Conservation (phyloP, 176 grass and related monocot species). For the Carex littledalei region DNA sequence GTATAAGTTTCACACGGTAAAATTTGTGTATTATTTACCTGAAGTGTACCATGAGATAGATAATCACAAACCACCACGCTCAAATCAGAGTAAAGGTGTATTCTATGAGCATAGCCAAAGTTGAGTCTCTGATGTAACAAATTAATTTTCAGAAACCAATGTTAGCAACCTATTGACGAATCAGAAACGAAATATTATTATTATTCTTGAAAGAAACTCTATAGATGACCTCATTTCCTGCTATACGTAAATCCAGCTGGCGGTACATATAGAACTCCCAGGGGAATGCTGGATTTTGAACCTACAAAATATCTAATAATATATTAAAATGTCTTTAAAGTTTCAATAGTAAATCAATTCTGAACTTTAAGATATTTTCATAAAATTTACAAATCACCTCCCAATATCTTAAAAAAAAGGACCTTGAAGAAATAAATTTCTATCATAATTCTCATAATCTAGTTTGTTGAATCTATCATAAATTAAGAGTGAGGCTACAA, state of each 20-base stretch:
- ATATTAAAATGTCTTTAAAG: not conserved
- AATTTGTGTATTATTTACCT: conserved; percentile 45
- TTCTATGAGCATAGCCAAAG: conserved; percentile 62
- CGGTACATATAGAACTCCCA: conserved; percentile 99
- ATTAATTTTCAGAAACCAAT: conserved; percentile 5
- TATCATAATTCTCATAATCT: too few species aligned
- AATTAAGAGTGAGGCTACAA: too few species aligned
- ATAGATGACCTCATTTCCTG: conserved; percentile 53
- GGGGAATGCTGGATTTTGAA: conserved; percentile 69
- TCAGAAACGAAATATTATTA: not conserved
- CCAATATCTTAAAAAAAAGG: not conserved
- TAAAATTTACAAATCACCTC: not conserved
- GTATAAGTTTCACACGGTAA: not conserved
- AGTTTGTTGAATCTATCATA: too few species aligned
- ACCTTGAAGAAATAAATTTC: too few species aligned
- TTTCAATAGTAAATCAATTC: not conserved
- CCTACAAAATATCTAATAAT: conserved; percentile 36
- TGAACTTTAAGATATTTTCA: not conserved
- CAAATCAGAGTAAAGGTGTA: conserved; percentile 68
- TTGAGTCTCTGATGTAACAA: conserved; percentile 61
- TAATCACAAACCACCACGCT: conserved; percentile 80
- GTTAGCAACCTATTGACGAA: conserved; percentile 7
- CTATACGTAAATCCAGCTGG: conserved; percentile 72
- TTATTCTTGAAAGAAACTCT: not conserved
- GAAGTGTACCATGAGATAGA: conserved; percentile 74